Base-by-base conservation (phyloP, 257 asterid genomes). In the Ilex asprella region DNA sequence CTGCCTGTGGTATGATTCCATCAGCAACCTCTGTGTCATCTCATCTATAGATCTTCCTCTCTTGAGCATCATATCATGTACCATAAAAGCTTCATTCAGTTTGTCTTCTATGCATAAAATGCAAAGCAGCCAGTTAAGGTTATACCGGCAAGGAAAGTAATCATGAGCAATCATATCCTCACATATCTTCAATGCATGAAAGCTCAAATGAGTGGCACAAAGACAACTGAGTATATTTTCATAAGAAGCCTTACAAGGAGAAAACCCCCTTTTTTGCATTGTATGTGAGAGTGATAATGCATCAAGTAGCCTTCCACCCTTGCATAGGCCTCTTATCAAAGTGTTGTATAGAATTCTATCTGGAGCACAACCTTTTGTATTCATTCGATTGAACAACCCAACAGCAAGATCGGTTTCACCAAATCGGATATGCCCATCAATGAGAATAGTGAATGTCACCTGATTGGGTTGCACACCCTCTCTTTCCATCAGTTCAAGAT, bases 361-460 rank as follows among this genome's bases (percentile, higher is more conserved):
- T 2, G 80, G 77, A 64, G 61, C 41, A 29, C 70, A 61, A 58
- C 85, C 85, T 31, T 47, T 72, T 29, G 76, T 76, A 61, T 76
- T 76, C 81, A 85, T 85, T 68, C 60, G 49, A 62, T 85, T 85
- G 67, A 85, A 82, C 74, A 85, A 65, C 51, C 57, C 52, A 58
- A 85, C 68, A 31, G 87, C 94, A 68, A 29, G 47, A 70, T 80
- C 65, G 39, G 62, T 62, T 64, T 85, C 79, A 43, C 89, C 82
- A 50, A 46, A 32, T 52, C 72, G 75, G 50, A 78, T 56, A 63
- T 80, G 84, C 49, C 87, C 85, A 51, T 75, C 82, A 55, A 82
- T 80, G 35, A 82, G 81, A 70, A 82, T 76, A 30, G 82, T 82
- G 73, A 74, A 82, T 30, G 89, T 82, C 60, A 85, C 94, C n/a